A percentile compares a stretch with the other conserved stretches of the same genome.
These are phyloP conservation scores for Starmerella apis DNA, from an alignment of 805 yeast species.

Conservation along the genomic window DNA sequence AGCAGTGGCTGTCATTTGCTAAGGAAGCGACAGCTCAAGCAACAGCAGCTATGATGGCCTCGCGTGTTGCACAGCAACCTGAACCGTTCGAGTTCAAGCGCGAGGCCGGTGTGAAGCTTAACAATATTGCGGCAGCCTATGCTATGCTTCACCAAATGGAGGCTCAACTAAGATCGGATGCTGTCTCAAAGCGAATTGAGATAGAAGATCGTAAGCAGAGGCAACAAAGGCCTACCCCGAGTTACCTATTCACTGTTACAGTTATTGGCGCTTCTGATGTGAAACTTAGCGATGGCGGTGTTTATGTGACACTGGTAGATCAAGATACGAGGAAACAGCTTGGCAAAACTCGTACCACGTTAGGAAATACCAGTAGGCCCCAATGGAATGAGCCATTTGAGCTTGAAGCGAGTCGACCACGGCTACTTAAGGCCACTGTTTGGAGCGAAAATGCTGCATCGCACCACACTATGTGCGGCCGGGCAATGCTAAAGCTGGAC, in stretches of 20 bases:
- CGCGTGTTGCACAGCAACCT: slow-evolving; percentile 9
- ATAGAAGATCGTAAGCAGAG: slow-evolving; percentile 22
- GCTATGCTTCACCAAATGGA: slow-evolving; percentile 25
- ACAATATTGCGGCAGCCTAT: slow-evolving; percentile 41
- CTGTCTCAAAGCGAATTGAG: slow-evolving; percentile 31
- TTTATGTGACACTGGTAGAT: slow-evolving; percentile 56
- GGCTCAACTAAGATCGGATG: slow-evolving; percentile 49
- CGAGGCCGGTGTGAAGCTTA: slow-evolving; percentile 64
- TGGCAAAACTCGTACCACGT: slow-evolving; percentile 59
- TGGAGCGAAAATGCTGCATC: slow-evolving; percentile 51
- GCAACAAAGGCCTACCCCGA: neutral
- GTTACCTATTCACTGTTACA: slow-evolving; percentile 47
- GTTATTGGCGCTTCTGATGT: slow-evolving; percentile 56
- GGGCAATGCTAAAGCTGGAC: slow-evolving; percentile 49
- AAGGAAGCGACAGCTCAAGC: slow-evolving; percentile 30
- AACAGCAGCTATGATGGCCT: slow-evolving; percentile 21
- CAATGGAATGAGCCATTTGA: slow-evolving; percentile 86
- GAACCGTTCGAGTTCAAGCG: slow-evolving; percentile 50
- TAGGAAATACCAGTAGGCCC: slow-evolving; percentile 50
- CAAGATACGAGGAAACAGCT: slow-evolving; percentile 44
- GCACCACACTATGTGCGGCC: slow-evolving; percentile 55
- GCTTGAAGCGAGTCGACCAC: slow-evolving; percentile 32
- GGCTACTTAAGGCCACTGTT: slow-evolving; percentile 47
- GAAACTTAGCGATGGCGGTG: slow-evolving; percentile 29
- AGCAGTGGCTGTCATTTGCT: slow-evolving; percentile 33